These are phyloP conservation scores for Buxus sempervirens DNA, from an alignment of 164 flowering plant genomes.

Conservation along the genomic window DNA sequence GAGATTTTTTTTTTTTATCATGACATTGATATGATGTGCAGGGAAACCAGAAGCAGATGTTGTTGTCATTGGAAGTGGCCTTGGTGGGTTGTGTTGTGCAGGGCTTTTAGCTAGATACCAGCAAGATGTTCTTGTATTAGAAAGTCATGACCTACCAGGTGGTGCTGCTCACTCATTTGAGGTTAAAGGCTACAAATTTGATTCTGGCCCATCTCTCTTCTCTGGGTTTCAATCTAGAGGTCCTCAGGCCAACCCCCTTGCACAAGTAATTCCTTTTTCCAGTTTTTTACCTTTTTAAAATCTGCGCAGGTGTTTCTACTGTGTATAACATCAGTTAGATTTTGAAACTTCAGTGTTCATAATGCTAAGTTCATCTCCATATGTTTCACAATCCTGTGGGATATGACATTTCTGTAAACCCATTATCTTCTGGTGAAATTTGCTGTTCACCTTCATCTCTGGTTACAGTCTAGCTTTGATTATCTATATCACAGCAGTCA, in stretches of 20 bases:
- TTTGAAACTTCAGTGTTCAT: too few relatives aligned
- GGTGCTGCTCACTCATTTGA: conserved; percentile 98
- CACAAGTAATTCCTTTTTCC: conserved; percentile 47
- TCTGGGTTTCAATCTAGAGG: conserved; percentile 94
- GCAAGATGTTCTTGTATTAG: conserved; percentile 83
- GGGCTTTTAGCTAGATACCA: conserved; percentile 75
- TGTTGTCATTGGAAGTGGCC: conserved; percentile 91
- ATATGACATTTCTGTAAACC: too few relatives aligned
- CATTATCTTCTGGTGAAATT: too few relatives aligned
- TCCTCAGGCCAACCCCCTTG: conserved; percentile 93
- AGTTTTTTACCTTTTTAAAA: background rate
- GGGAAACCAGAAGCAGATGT: conserved; percentile 92
- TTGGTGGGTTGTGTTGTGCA: conserved; percentile 87
- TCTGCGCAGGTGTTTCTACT: too few relatives aligned
- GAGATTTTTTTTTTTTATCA: background rate
- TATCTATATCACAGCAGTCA: too few relatives aligned
- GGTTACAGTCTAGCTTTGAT: too few relatives aligned
- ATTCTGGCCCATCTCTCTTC: conserved; percentile 94
- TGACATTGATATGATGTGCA: conserved; percentile 24
- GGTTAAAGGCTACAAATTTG: conserved; percentile 76
- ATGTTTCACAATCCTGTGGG: too few relatives aligned
- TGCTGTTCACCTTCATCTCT: too few relatives aligned
- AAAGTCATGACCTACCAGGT: conserved; percentile 90
- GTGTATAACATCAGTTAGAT: too few relatives aligned
- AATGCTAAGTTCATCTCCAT: too few relatives aligned